Base-by-base conservation (phyloP, 805 yeast genomes). In the Teunomyces funiuensis region DNA sequence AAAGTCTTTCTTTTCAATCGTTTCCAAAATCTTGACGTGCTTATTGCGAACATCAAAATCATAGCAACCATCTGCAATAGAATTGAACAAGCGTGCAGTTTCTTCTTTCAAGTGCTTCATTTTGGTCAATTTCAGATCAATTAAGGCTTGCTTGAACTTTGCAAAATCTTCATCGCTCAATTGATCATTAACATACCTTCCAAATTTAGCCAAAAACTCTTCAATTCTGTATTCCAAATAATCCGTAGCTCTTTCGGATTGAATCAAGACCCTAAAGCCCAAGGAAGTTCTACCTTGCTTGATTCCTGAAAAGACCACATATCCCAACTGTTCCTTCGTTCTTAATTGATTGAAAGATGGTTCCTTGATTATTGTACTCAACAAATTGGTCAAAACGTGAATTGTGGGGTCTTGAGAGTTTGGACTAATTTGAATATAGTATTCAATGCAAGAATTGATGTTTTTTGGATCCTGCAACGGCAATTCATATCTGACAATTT, bases 311-410 rank as follows among this genome's bases (percentile, higher is more conserved):
- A 88, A 88, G 0, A 91, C 99, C 47, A 91, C 89, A 55, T 91
- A 91, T 2, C 99, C 99, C 23, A 91, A 73, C 62, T 93, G 98
- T 65, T 91, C 98, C 53, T 88, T 84, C 5, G 99, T 91, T 63
- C 99, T 78, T 43, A 91, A 73, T 47, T 85, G 85, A 56, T 88
- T 83, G 64, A 91, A 93, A 43, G 91, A 85, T 4, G 97, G 97
- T 58, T 91, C 97, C 50, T 77, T 80, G 37, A 85, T 69, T 47
- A 89, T 75, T 46, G 86, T 91, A 0, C 85, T 77, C 36, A 88
- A 63, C 39, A 91, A 64, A 37, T 83, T 88, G 9, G 85, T 73
- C 41, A 76, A 55, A 40, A 62, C 85, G 70, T 45, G 70, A 52
- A 42, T 67, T 41, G 46, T 71, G 6, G 42, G 45, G 44, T 60